Conservation (phyloP, 2,329 filamentous ascomycete species). For the Ophiobolus disseminans region DNA sequence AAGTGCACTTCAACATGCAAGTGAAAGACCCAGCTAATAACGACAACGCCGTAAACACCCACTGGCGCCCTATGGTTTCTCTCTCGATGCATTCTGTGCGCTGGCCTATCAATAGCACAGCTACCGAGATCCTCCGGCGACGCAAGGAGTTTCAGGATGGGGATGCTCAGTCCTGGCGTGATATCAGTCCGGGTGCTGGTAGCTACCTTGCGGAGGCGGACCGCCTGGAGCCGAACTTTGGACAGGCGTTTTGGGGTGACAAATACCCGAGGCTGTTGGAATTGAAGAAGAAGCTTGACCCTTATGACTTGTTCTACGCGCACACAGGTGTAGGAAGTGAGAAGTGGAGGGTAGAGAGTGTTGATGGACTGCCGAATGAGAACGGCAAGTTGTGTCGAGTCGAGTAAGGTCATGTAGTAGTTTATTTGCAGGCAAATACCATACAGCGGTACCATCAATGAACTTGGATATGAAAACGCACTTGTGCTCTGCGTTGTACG, state of each 20-base stretch:
- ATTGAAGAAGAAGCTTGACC: slow-evolving; percentile 44
- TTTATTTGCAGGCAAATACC: neutral
- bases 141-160: slow-evolving; percentile 34
- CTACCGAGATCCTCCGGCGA: slow-evolving; percentile 32
- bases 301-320: slow-evolving; percentile 45
- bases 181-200: slow-evolving; percentile 40
- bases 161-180: slow-evolving; percentile 43
- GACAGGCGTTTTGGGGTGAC: slow-evolving; percentile 39
- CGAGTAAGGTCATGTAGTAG: slow-evolving; percentile 1
- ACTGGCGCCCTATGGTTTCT: slow-evolving; percentile 34
- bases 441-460: neutral
- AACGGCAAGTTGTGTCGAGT: slow-evolving; percentile 47
- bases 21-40: slow-evolving; percentile 35
- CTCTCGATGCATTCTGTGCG: slow-evolving; percentile 43
- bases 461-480: too few species aligned
- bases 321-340: slow-evolving; percentile 44
- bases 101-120: slow-evolving; percentile 41
- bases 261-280: slow-evolving; percentile 41
- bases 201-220: slow-evolving; percentile 42
- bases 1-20: slow-evolving; percentile 48
- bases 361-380: slow-evolving; percentile 44
- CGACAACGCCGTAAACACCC: slow-evolving; percentile 42
- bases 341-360: slow-evolving; percentile 43
- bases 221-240: slow-evolving; percentile 42
- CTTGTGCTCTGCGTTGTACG: too few species aligned